phyloP scores from a whole-genome alignment of 768 basidiomycete genomes.

The Brasilioporus rufonigricans region DNA sequence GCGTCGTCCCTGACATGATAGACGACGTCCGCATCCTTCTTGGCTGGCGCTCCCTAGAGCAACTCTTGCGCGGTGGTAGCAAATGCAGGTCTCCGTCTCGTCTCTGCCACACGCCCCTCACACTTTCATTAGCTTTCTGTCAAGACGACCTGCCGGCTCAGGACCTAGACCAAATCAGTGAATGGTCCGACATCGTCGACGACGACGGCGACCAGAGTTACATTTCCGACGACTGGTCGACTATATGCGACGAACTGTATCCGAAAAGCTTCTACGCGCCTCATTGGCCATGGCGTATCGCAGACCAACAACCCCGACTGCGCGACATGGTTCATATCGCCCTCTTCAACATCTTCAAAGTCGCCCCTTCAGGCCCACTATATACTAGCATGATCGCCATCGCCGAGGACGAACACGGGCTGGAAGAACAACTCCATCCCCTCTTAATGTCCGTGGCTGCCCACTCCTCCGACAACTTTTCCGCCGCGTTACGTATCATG shows the following conservation, averaged over 20 bases:
- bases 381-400: conserved; percentile 43
- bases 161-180: not conserved
- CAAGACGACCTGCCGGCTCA: conserved; percentile 11
- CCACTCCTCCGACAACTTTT: conserved; percentile 49
- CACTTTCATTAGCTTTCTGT: conserved; percentile 15
- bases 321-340: conserved; percentile 44
- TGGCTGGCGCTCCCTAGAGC: conserved; percentile 51
- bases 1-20: conserved; percentile 50
- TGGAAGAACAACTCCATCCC: conserved; percentile 35
- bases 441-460: conserved; percentile 43
- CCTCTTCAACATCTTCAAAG: conserved; percentile 48
- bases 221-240: conserved; percentile 17
- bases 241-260: conserved; percentile 25
- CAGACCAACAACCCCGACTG: conserved; percentile 39
- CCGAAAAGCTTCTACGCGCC: conserved; percentile 38
- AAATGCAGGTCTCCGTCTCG: conserved; percentile 31
- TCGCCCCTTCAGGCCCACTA: conserved; percentile 46
- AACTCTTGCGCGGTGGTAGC: conserved; percentile 53
- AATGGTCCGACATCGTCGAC: conserved; percentile 21
- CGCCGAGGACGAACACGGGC: conserved; percentile 32
- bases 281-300: conserved; percentile 52
- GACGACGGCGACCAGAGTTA: conserved; percentile 33
- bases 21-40: conserved; percentile 52
- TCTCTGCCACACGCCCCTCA: not conserved
- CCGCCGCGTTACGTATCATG: conserved; percentile 54